phyloP scores from a whole-genome alignment of 305 asterid genomes.

The Fraxinus ornus region DNA sequence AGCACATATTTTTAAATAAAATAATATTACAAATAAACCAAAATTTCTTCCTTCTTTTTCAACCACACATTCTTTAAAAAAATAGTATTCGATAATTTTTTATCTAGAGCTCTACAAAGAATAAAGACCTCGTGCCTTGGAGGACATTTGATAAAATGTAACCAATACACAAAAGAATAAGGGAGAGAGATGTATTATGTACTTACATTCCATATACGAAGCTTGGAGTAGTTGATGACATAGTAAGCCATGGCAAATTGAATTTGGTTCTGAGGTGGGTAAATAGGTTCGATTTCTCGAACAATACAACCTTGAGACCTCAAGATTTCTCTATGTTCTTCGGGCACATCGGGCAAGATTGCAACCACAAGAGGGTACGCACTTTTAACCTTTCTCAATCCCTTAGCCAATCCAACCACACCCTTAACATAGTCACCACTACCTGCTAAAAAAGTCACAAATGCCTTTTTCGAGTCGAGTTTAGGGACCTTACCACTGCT shows the following conservation, averaged over 20 bases:
- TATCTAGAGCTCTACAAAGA: neutral
- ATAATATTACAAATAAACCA: too few species aligned
- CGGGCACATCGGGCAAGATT: conserved; percentile 28
- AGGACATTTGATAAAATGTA: neutral
- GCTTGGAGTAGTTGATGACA: conserved; percentile 33
- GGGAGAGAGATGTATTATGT: neutral
- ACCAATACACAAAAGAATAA: neutral
- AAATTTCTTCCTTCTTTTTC: too few species aligned
- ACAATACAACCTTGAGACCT: conserved; percentile 31
- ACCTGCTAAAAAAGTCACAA: conserved; percentile 28
- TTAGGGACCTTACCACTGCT: neutral
- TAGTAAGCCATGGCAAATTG: conserved; percentile 32
- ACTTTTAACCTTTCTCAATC: conserved; percentile 26
- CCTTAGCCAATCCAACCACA: conserved; percentile 31
- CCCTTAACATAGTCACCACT: conserved; percentile 29
- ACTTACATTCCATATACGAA: conserved; percentile 32
- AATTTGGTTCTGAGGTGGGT: conserved; percentile 28
- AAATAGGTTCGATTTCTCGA: conserved; percentile 27
- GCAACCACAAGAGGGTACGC: conserved; percentile 36
- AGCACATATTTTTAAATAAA: too few species aligned
- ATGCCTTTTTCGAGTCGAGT: conserved; percentile 12
- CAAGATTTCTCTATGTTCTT: conserved; percentile 24
- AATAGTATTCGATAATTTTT: neutral
- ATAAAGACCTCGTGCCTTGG: neutral
- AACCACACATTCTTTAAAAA: too few species aligned